A percentile compares a stretch with the other conserved stretches of the same genome.
Conservation (phyloP, 169 alveolate genomes). For the Plasmodium yoelii region DNA sequence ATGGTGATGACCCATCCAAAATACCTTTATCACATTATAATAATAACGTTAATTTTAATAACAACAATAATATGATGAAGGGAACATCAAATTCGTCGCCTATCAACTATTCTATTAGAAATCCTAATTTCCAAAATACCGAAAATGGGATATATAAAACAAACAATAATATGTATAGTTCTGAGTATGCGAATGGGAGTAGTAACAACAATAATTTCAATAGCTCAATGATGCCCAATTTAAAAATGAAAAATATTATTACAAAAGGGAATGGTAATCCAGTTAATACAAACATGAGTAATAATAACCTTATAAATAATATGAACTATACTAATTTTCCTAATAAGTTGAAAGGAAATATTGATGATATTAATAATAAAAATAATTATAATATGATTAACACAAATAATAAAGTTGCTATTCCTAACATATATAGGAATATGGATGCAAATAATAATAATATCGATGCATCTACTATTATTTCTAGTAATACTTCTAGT, state of each 20-base stretch:
- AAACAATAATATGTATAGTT: neutral
- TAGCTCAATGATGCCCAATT: conserved; percentile 7
- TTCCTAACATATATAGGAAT: neutral
- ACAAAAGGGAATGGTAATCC: conserved; percentile 5
- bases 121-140: neutral
- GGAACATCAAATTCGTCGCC: conserved; percentile 15
- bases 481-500: too few relatives aligned
- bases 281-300: neutral
- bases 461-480: too few relatives aligned
- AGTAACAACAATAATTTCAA: conserved; percentile 2
- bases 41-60: neutral
- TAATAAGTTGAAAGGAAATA: conserved; percentile 10
- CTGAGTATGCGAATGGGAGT: neutral
- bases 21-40: neutral
- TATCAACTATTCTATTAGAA: conserved; percentile 3
- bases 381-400: neutral
- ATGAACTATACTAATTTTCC: conserved; percentile 7
- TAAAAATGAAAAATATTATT: neutral
- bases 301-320: neutral
- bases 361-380: conserved; percentile 1
- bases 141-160: neutral
- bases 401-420: conserved; percentile 11
- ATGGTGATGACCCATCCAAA: conserved; percentile 3
- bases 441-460: neutral
- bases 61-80: conserved; percentile 7